phyloP scores from a whole-genome alignment of 176 grass and related monocot species.

The Elymus sibiricus region DNA sequence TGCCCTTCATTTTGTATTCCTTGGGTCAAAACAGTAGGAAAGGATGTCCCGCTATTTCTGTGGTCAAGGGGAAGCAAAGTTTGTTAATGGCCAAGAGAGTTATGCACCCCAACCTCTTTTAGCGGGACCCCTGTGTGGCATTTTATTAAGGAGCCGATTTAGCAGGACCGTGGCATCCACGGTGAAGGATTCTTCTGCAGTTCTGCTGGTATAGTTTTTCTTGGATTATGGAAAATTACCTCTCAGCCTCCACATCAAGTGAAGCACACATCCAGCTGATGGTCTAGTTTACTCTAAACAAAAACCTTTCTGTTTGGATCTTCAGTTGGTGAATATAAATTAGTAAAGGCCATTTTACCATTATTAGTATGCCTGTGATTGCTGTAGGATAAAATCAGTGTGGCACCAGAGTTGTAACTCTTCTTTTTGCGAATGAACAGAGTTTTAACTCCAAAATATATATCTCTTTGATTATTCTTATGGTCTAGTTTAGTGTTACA shows the following conservation, averaged over 20 bases:
- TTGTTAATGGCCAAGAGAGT: not conserved
- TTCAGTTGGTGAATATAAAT: not conserved
- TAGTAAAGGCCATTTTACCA: too few relatives aligned
- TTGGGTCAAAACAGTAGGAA: not conserved
- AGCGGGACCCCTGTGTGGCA: not conserved
- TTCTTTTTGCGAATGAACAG: not conserved
- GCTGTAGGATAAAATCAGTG: not conserved
- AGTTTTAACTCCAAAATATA: not conserved
- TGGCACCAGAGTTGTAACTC: not conserved
- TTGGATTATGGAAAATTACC: not conserved
- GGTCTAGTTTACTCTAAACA: not conserved
- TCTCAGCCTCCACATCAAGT: not conserved
- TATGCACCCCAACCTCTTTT: not conserved
- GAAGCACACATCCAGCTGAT: not conserved
- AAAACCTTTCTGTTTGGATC: not conserved
- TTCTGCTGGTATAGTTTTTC: not conserved
- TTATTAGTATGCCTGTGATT: not conserved
- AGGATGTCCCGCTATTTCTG: not conserved
- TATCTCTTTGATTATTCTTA: not conserved
- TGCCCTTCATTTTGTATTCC: not conserved
- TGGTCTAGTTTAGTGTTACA: not conserved
- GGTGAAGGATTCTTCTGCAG: not conserved
- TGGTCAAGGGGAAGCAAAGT: slow-evolving; percentile 1
- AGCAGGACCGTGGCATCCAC: not conserved
- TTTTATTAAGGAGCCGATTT: not conserved